Conservation (phyloP, 2,329 filamentous ascomycete genomes). For the Aspergillus proliferans region DNA sequence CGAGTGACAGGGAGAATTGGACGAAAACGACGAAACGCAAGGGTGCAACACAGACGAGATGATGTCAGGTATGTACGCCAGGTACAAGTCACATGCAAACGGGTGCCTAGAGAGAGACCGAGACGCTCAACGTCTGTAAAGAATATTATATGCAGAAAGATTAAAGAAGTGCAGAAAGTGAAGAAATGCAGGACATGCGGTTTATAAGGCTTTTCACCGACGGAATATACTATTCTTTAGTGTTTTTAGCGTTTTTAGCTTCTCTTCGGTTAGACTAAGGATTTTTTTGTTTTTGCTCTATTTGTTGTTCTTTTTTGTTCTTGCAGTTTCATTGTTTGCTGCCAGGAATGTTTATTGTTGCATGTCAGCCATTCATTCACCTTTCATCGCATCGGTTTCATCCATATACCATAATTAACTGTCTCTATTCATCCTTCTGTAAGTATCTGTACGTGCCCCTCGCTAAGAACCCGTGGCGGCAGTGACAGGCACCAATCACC, state of each 20-base stretch:
- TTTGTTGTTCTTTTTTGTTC: too few species aligned
- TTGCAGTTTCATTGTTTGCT: neutral
- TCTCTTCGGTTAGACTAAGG: too few species aligned
- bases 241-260: neutral
- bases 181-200: constrained; percentile 2
- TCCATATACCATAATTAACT: neutral
- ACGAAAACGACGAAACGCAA: too few species aligned
- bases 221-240: neutral
- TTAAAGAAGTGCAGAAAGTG: neutral
- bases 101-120: too few species aligned
- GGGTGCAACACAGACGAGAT: too few species aligned
- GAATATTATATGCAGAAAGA: too few species aligned
- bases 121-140: neutral
- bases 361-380: neutral
- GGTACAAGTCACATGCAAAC: neutral
- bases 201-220: constrained; percentile 8
- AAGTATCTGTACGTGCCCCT: neutral
- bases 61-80: neutral
- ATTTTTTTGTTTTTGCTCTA: too few species aligned
- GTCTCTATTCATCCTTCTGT: neutral
- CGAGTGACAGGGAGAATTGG: too few species aligned
- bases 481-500: neutral
- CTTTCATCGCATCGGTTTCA: neutral
- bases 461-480: neutral
- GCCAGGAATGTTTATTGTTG: neutral